A percentile compares a stretch with the other conserved stretches of the same genome.
Evolutionary conservation across 176 grass and related monocot genomes (phyloP).

Genomic region (Oryza meyeriana): DNA sequence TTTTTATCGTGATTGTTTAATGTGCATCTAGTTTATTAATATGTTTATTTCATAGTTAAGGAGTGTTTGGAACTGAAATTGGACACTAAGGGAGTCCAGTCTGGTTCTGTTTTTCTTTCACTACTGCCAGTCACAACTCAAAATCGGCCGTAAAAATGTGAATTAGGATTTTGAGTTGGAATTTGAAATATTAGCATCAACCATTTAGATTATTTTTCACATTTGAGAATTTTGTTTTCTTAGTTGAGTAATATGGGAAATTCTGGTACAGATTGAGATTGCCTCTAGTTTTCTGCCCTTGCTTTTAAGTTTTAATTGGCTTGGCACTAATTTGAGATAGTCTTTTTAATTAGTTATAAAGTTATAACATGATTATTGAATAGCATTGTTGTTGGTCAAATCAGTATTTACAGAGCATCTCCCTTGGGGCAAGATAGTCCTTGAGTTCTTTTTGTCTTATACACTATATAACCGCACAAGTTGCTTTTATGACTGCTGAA

Average conservation of each 20-base stretch:
- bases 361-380: background rate
- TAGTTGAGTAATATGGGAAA: background rate
- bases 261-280: background rate
- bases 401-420: background rate
- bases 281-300: background rate
- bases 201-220: background rate
- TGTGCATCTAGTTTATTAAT: background rate
- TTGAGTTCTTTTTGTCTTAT: background rate
- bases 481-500: slow-evolving; percentile 6
- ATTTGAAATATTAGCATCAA: background rate
- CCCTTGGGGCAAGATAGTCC: background rate
- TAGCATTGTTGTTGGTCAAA: background rate
- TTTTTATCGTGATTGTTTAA: background rate
- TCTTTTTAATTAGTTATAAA: background rate
- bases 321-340: too few species aligned
- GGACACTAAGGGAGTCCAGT: background rate
- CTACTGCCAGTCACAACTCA: background rate
- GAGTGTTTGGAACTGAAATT: background rate
- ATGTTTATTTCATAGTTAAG: background rate
- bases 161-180: background rate
- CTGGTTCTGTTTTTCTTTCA: too few species aligned
- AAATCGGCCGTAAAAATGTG: background rate
- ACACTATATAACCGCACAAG: slow-evolving; percentile 1
- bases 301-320: background rate
- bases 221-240: background rate